A percentile compares a stretch with the other conserved stretches of the same genome.
These are phyloP conservation scores for Pelargonium australe DNA, from an alignment of 441 rosid genomes.

Conservation along the genomic window DNA sequence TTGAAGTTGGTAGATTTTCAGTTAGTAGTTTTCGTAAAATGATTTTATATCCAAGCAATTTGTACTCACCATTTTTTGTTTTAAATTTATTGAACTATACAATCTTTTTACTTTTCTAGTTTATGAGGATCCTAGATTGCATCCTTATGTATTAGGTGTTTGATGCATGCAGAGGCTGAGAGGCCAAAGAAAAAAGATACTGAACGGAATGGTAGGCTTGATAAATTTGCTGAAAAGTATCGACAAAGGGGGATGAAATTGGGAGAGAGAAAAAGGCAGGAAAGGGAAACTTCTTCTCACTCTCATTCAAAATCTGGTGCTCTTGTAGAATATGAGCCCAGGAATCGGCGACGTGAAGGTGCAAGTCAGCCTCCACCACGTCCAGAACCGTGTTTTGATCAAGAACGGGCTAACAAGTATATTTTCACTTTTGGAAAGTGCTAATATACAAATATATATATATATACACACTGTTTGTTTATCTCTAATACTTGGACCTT, in stretches of 20 bases:
- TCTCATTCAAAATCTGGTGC: slow-evolving; percentile 21
- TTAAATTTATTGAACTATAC: too few species aligned
- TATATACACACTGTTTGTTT: too few species aligned
- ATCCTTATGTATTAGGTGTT: slow-evolving; percentile 2
- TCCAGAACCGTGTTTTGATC: slow-evolving; percentile 20
- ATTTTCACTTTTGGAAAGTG: too few species aligned
- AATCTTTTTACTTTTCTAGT: too few species aligned
- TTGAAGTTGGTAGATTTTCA: not conserved
- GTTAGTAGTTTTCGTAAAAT: not conserved
- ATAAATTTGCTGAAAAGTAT: slow-evolving; percentile 80
- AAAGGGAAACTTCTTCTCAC: slow-evolving; percentile 45
- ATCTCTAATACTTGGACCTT: too few species aligned
- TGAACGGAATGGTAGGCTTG: slow-evolving; percentile 72
- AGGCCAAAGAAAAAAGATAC: slow-evolving; percentile 67
- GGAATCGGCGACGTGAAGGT: slow-evolving; percentile 37
- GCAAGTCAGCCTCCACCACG: slow-evolving; percentile 34
- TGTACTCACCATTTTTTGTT: too few species aligned
- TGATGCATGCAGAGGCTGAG: slow-evolving; percentile 64
- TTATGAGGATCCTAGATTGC: too few species aligned
- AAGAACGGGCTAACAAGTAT: too few species aligned
- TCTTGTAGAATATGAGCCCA: slow-evolving; percentile 63
- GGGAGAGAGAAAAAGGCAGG: slow-evolving; percentile 65
- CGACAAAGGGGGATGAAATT: slow-evolving; percentile 72
- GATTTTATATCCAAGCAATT: too few species aligned
- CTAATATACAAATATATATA: too few species aligned